These are phyloP conservation scores for Colletotrichum sp. DNA, from an alignment of 2,329 filamentous ascomycete genomes.

Conservation along the genomic window DNA sequence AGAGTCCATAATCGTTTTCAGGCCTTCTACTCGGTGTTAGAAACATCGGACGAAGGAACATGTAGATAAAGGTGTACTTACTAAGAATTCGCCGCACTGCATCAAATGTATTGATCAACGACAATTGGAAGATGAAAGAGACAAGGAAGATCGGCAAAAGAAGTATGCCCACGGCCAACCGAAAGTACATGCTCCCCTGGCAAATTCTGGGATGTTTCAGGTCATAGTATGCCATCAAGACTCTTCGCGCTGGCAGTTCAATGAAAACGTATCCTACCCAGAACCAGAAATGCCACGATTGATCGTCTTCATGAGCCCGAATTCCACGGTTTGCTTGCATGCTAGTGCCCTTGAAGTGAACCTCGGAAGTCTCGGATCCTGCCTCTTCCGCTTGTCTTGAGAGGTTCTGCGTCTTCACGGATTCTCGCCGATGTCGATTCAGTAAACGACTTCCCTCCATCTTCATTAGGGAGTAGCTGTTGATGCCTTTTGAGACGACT, in stretches of 20 bases:
- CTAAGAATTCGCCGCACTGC: not conserved
- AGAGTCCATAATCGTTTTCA: not conserved
- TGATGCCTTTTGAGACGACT: fast-evolving
- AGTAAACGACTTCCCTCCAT: not conserved
- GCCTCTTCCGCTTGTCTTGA: not conserved
- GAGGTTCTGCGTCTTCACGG: not conserved
- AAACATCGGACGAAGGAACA: fast-evolving
- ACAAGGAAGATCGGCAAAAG: not conserved
- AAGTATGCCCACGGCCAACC: not conserved
- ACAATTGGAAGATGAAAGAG: not conserved
- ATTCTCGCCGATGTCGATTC: fast-evolving
- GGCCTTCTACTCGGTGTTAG: not conserved
- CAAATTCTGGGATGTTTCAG: not conserved
- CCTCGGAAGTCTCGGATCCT: not conserved
- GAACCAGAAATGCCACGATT: not conserved
- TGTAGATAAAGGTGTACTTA: not conserved
- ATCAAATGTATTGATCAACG: not conserved
- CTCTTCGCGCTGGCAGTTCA: not conserved
- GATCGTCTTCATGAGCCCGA: not conserved
- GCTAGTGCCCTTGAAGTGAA: fast-evolving
- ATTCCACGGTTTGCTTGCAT: not conserved
- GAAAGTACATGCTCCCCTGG: not conserved
- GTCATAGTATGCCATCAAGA: not conserved
- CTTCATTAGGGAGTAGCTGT: not conserved
- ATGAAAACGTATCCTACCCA: not conserved